Conservation (phyloP, 768 basidiomycete genomes). For the Mycena albidolilacea region DNA sequence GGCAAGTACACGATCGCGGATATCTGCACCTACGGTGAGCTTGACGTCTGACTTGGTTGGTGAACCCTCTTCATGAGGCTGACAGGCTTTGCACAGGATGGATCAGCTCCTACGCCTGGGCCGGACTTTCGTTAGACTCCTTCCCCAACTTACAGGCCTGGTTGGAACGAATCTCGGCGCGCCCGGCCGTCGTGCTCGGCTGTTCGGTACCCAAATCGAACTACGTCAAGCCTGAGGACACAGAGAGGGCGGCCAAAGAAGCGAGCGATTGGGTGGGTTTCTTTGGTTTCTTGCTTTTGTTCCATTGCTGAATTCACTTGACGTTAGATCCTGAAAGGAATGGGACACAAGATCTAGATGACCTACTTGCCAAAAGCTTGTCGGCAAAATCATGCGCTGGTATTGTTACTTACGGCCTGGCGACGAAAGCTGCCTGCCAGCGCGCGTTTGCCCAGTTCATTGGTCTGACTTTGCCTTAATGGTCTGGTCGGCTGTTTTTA, state of each 20-base stretch:
- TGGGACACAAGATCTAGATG: conserved; percentile 19
- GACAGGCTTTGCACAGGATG: conserved; percentile 2
- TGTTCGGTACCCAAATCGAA: conserved; percentile 12
- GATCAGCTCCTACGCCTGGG: conserved; percentile 20
- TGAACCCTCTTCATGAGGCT: conserved; percentile 13
- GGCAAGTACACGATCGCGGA: conserved; percentile 23
- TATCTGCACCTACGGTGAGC: conserved; percentile 22
- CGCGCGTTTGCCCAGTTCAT: no score
- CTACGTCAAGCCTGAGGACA: conserved; percentile 17
- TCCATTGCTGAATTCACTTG: conserved; percentile 14
- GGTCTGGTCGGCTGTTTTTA: no score
- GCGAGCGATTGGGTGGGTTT: conserved; percentile 23
- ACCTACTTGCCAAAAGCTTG: background rate
- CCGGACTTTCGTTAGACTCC: conserved; percentile 16
- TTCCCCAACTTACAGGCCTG: conserved; percentile 20
- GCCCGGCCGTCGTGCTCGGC: conserved; percentile 22
- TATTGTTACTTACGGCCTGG: no score
- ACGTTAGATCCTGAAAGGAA: conserved; percentile 18
- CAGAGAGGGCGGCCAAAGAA: conserved; percentile 15
- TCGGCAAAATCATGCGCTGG: background rate
- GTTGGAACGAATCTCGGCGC: conserved; percentile 20
- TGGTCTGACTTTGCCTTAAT: no score
- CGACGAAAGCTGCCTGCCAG: no score
- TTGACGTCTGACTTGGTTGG: background rate
- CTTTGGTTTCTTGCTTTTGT: conserved; percentile 6